A percentile compares a stretch with the other conserved stretches of the same genome.
phyloP scores from a whole-genome alignment of 768 basidiomycete species.

The Mycena alexandri region DNA sequence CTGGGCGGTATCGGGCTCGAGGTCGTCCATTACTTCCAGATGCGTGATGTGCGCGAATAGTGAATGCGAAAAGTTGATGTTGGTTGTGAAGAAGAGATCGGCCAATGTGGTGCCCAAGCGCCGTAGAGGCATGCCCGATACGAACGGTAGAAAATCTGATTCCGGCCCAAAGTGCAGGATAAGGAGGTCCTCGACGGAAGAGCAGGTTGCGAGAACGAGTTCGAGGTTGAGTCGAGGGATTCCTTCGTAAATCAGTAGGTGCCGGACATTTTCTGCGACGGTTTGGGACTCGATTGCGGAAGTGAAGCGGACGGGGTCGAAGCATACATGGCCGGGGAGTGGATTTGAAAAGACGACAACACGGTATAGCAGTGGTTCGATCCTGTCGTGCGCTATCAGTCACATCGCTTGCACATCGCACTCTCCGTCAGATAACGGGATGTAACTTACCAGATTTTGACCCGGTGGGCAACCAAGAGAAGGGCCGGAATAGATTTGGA shows the following conservation, averaged over 20 bases:
- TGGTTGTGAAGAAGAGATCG: background rate
- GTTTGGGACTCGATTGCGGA: conserved; percentile 10
- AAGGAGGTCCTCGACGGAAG: background rate
- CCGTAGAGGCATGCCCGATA: conserved; percentile 7
- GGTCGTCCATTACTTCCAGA: background rate
- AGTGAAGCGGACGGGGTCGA: background rate
- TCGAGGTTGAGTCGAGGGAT: background rate
- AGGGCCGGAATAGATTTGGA: conserved; percentile 6
- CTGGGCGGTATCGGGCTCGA: background rate
- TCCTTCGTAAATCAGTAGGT: background rate
- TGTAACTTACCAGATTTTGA: conserved; percentile 7
- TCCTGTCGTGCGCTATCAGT: background rate
- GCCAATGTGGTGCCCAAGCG: background rate
- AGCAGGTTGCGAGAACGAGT: conserved; percentile 3
- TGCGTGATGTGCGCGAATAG: conserved; percentile 12
- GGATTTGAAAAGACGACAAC: conserved; percentile 15
- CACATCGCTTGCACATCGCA: background rate
- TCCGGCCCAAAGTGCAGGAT: background rate
- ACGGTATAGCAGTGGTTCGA: conserved; percentile 12
- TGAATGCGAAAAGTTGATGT: conserved; percentile 10
- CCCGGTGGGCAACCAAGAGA: conserved; percentile 15
- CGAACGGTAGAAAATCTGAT: background rate
- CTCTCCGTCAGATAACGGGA: background rate
- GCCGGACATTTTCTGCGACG: conserved; percentile 2
- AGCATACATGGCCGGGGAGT: background rate